Evolutionary conservation across 306 rosid genomes (phyloP).

Genomic region (Astragalus glycyphyllos): DNA sequence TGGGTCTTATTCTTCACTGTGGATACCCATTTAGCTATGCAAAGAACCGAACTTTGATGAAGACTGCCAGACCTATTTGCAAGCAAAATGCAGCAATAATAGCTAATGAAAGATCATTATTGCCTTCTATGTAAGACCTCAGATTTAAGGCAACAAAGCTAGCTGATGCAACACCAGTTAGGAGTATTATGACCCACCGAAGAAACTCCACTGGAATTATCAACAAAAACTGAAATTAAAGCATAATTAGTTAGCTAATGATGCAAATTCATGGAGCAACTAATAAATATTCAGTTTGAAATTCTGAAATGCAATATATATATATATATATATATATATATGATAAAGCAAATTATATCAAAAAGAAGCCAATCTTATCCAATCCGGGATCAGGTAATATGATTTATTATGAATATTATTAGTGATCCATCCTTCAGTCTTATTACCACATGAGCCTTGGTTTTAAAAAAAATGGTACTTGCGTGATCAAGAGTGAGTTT

Average conservation of each 20-base stretch:
- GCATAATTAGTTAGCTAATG: slow-evolving; percentile 13
- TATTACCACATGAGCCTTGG: slow-evolving; percentile 18
- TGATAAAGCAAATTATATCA: slow-evolving; percentile 6
- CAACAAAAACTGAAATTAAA: slow-evolving; percentile 76
- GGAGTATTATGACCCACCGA: slow-evolving; percentile 80
- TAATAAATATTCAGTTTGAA: slow-evolving; percentile 5
- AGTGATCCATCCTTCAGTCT: slow-evolving; percentile 27
- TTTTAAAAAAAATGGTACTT: slow-evolving; percentile 30
- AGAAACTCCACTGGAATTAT: slow-evolving; percentile 82
- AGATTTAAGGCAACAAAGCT: slow-evolving; percentile 83
- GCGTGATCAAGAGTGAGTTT: neutral
- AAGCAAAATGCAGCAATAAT: slow-evolving; percentile 75
- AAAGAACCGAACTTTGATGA: slow-evolving; percentile 97
- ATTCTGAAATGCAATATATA: neutral
- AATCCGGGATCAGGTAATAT: neutral
- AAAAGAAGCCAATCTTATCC: slow-evolving; percentile 30
- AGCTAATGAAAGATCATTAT: slow-evolving; percentile 63
- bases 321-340: no score
- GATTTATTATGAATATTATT: neutral
- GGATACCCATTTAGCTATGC: slow-evolving; percentile 52
- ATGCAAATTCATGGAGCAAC: slow-evolving; percentile 7
- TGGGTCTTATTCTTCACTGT: slow-evolving; percentile 35
- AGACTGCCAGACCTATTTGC: slow-evolving; percentile 90
- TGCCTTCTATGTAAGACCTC: slow-evolving; percentile 60
- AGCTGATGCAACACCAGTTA: slow-evolving; percentile 80